These are phyloP conservation scores for Pseudogymnoascus sp. DNA, from an alignment of 2,329 filamentous ascomycete genomes.

Conservation along the genomic window DNA sequence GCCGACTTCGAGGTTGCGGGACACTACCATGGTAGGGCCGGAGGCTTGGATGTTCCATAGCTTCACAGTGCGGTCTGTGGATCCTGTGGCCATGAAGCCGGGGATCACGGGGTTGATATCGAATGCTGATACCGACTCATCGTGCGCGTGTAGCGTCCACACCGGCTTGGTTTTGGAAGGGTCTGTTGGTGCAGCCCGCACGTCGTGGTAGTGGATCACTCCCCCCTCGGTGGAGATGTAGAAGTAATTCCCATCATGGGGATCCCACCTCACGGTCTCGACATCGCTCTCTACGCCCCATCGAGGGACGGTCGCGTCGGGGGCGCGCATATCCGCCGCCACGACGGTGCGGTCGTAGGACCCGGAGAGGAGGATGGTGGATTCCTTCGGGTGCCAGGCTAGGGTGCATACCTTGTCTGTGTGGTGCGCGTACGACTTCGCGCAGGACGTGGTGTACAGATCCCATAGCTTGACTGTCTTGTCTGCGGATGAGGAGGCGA, in stretches of 20 bases:
- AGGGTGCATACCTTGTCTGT: conserved; percentile 97
- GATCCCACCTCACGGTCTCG: conserved; percentile 87
- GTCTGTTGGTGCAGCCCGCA: conserved; percentile 65
- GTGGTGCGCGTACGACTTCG: conserved; percentile 92
- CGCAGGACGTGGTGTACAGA: conserved; percentile 81
- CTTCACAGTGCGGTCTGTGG: conserved; percentile 91
- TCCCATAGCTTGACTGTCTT: conserved; percentile 98
- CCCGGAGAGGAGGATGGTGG: conserved; percentile 82
- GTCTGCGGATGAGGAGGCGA: conserved; percentile 92
- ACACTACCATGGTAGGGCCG: conserved; percentile 84
- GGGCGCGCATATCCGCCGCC: conserved; percentile 92
- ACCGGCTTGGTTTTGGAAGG: conserved; percentile 73
- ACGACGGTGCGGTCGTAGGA: conserved; percentile 93
- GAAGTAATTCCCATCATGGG: conserved; percentile 87
- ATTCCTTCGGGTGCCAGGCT: conserved; percentile 83
- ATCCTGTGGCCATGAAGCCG: conserved; percentile 88
- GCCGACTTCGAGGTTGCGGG: conserved; percentile 85
- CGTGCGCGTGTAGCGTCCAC: conserved; percentile 94
- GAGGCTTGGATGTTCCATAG: conserved; percentile 82
- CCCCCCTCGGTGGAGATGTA: conserved; percentile 92
- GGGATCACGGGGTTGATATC: conserved; percentile 86
- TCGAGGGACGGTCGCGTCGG: conserved; percentile 69
- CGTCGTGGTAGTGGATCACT: conserved; percentile 85
- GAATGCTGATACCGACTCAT: conserved; percentile 84
- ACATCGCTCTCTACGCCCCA: conserved; percentile 97